A percentile compares a stretch with the other conserved stretches of the same genome.
Conservation (phyloP, 2,329 filamentous ascomycete species). For the Sporothrix pseudoabietina region DNA sequence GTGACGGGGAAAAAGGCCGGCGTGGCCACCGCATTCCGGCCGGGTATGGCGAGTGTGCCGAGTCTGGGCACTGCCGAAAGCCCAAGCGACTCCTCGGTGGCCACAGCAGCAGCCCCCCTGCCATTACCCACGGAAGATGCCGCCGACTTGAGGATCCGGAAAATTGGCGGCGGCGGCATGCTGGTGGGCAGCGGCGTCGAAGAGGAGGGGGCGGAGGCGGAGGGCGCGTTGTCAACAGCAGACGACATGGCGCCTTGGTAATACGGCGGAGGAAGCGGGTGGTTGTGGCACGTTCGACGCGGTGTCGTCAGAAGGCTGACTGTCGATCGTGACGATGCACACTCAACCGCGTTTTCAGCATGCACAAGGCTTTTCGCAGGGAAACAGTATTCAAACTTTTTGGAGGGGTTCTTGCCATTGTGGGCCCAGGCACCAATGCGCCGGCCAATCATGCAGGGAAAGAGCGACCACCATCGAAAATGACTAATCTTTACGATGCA, state of each 20-base stretch:
- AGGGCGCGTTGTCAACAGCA: conserved; percentile 4
- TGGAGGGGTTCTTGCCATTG: not conserved
- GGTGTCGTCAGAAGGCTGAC: not conserved
- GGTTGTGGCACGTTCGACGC: not conserved
- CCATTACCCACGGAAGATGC: conserved; percentile 2
- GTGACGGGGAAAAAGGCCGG: conserved; percentile 79
- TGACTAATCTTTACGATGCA: conserved; percentile 15
- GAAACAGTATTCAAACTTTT: not conserved
- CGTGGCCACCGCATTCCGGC: conserved; percentile 70
- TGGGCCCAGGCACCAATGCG: not conserved
- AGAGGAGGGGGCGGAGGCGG: not conserved
- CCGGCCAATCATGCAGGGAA: conserved; percentile 10
- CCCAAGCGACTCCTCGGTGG: not conserved
- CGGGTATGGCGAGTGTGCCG: conserved; percentile 65
- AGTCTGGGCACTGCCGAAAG: conserved; percentile 55
- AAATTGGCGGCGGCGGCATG: conserved; percentile 28
- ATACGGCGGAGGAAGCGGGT: not conserved
- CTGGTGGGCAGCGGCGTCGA: not conserved
- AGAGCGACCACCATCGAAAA: not conserved
- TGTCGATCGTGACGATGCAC: conserved; percentile 9
- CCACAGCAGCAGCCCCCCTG: not conserved
- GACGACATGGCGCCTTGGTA: conserved; percentile 20
- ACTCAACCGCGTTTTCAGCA: not conserved
- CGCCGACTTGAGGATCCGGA: conserved; percentile 32
- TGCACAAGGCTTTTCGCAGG: not conserved